Conservation (phyloP, 140 eudicot genomes). For the Flaveria floridana region DNA sequence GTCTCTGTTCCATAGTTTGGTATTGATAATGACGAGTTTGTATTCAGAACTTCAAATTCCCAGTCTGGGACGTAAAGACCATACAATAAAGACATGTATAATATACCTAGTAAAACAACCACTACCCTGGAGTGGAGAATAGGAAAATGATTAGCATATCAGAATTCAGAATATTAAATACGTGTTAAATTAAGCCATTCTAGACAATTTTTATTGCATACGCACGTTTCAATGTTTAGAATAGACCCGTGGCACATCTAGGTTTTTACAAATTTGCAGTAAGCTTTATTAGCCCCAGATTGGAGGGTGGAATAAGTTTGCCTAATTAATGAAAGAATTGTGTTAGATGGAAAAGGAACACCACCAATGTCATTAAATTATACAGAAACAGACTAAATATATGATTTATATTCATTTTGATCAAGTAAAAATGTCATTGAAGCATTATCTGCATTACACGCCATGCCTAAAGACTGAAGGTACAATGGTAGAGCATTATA, state of each 20-base stretch:
- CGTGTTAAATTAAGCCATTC: slow-evolving; percentile 8
- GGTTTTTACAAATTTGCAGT: not conserved
- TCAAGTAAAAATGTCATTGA: not conserved
- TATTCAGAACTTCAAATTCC: slow-evolving; percentile 51
- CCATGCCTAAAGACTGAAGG: slow-evolving; percentile 4
- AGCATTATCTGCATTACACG: not conserved
- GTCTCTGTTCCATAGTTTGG: slow-evolving; percentile 40
- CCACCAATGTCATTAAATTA: not conserved
- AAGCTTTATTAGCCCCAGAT: slow-evolving; percentile 9
- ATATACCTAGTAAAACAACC: slow-evolving; percentile 40
- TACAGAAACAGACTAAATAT: slow-evolving; percentile 9
- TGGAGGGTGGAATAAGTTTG: slow-evolving; percentile 10
- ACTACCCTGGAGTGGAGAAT: slow-evolving; percentile 54
- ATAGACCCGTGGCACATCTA: slow-evolving; percentile 8
- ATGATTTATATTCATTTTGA: not conserved
- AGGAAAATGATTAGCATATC: slow-evolving; percentile 18
- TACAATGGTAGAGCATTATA: slow-evolving; percentile 12
- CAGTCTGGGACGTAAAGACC: slow-evolving; percentile 89
- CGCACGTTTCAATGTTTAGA: slow-evolving; percentile 9
- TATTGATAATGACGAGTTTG: slow-evolving; percentile 26
- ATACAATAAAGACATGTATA: slow-evolving; percentile 69
- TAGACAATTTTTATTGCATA: not conserved
- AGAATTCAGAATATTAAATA: slow-evolving; percentile 9
- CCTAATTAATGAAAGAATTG: slow-evolving; percentile 15
- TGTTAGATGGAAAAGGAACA: slow-evolving; percentile 3